Evolutionary conservation across 345 rosid genomes (phyloP), one percentile per base, ranked within the genome.

Genomic region (Conringia planisiliqua): DNA sequence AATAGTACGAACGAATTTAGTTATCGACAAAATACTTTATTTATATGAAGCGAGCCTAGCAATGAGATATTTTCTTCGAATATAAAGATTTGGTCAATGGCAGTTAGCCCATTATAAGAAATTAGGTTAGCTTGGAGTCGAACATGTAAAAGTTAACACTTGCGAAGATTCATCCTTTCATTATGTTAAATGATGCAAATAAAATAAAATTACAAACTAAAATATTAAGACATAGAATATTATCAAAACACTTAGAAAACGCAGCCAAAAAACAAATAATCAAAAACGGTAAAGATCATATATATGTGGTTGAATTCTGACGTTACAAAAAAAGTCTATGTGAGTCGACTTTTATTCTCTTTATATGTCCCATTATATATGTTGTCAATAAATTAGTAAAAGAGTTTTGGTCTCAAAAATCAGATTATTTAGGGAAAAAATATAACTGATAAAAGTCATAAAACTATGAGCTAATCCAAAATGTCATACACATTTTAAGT

Each of bases 61-160:
- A 40, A 60, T 36, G 38, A 51, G 55, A 61, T 68, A 0, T 67
- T 30, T 75, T 16, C 36, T 55, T 62, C 51, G 66, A 70, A 51
- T 44, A 62, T 8, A 71, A 46, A 57, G 46, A 71, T 70, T 46
- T 59, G 67, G 80, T 77, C 76, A 77, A 77, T 70, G 80, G 76
- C 71, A 77, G 80, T 77, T 77, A 44, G 80, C 80, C 80, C 67
- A 71, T 71, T 77, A 14, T 47, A 46, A 38, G 72, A 57, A 76
- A 56, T 4, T 29, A 48, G 54, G 43, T 62, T 63, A 63, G 18
- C 59, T 55, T 62, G 20, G 75, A 43, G 60, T 56, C 16, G 51
- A 55, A 46, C 48, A 61, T 22, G 38, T 26, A 7, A 32, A 14
- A 10, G 56, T 11, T 10, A 51, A 18, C 56, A 48, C 27, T 48